These are phyloP conservation scores for Tetrahymena elliotti DNA, from an alignment of 73 alveolate species.

Conservation along the genomic window DNA sequence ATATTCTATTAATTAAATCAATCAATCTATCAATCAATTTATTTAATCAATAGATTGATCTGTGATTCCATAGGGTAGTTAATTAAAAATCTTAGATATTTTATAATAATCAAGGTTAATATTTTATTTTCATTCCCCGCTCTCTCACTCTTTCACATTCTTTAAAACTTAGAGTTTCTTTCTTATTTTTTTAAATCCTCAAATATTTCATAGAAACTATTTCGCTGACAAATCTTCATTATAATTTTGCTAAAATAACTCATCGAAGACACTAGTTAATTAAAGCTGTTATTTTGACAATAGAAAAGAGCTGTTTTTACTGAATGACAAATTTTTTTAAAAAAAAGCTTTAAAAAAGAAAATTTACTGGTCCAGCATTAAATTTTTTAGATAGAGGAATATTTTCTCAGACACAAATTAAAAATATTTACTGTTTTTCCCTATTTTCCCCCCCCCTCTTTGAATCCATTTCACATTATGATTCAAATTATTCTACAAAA, in stretches of 20 bases:
- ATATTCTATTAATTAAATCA: not conserved
- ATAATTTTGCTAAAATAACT: not conserved
- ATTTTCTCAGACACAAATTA: too few species aligned
- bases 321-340: not conserved
- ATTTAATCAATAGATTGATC: not conserved
- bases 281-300: not conserved
- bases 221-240: not conserved
- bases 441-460: not conserved
- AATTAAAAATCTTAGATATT: not conserved
- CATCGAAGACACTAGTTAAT: not conserved
- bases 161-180: not conserved
- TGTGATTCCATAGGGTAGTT: not conserved
- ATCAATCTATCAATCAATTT: not conserved
- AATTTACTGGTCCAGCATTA: not conserved
- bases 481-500: not conserved
- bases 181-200: not conserved
- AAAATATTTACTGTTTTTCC: not conserved
- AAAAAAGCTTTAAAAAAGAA: too few species aligned
- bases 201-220: not conserved
- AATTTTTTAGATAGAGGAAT: not conserved
- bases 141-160: not conserved
- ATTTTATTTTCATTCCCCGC: not conserved
- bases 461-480: not conserved
- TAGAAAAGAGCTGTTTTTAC: not conserved
- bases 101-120: too few species aligned